Conservation (phyloP, 306 rosid species). For the Sicyos edulis region DNA sequence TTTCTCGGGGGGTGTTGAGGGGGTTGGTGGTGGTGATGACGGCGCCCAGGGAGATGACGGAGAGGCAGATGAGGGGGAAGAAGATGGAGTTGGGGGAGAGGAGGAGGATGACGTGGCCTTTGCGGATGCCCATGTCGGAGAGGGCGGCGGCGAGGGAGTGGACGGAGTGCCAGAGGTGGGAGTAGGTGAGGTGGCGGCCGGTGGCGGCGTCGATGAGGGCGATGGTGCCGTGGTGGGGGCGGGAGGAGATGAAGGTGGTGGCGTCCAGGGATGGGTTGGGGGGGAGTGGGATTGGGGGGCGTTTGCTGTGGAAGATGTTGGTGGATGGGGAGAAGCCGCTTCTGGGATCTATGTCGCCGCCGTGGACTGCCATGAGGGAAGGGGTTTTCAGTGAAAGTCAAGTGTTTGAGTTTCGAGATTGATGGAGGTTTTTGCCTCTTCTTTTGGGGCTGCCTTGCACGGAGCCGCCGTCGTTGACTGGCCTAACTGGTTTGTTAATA, state of each 20-base stretch:
- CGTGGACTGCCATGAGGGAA: constrained; percentile 4
- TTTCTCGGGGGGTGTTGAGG: constrained; percentile 68
- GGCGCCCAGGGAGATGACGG: constrained; percentile 87
- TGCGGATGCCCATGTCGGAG: constrained; percentile 51
- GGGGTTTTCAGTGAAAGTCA: neutral
- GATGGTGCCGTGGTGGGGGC: constrained; percentile 50
- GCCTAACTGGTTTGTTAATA: neutral
- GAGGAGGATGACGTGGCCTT: constrained; percentile 71
- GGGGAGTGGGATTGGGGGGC: constrained; percentile 49
- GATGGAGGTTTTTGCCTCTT: neutral
- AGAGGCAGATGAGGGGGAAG: constrained; percentile 75
- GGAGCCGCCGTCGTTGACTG: neutral
- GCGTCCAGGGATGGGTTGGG: constrained; percentile 47
- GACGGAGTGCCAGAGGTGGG: constrained; percentile 60
- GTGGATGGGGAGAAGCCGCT: constrained; percentile 66
- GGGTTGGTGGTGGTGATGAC: constrained; percentile 87
- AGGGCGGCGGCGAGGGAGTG: constrained; percentile 48
- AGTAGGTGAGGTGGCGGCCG: constrained; percentile 51
- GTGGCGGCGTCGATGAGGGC: constrained; percentile 84
- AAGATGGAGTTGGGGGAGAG: constrained; percentile 76
- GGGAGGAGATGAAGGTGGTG: constrained; percentile 75
- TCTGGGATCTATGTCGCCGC: constrained; percentile 31
- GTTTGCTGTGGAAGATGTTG: constrained; percentile 64
- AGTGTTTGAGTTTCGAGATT: neutral
- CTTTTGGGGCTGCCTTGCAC: neutral